A percentile compares a stretch with the other conserved stretches of the same genome.
Conservation (phyloP, 2,329 filamentous ascomycete genomes). For the Purpureocillium lavendulum region DNA sequence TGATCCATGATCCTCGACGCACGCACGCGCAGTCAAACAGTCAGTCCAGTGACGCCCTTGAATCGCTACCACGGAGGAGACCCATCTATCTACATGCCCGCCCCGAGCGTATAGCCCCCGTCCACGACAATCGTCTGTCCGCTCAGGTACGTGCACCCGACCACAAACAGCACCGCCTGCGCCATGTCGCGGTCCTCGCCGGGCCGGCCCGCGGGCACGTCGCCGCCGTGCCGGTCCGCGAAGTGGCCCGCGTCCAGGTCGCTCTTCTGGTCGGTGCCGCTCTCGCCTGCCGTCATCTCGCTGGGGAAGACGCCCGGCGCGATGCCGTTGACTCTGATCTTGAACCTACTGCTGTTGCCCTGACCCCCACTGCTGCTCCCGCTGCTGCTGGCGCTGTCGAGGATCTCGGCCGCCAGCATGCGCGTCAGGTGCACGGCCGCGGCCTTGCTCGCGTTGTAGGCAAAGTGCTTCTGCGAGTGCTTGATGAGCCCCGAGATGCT, state of each 20-base stretch:
- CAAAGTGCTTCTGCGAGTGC: constrained; percentile 54
- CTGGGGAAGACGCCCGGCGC: constrained; percentile 64
- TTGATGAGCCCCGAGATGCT: constrained; percentile 58
- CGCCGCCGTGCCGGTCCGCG: constrained; percentile 16
- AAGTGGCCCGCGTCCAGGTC: constrained; percentile 49
- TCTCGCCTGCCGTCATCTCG: constrained; percentile 57
- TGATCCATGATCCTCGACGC: too few species aligned
- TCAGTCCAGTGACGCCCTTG: too few species aligned
- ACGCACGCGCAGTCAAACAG: too few species aligned
- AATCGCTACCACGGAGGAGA: too few species aligned
- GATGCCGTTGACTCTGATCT: constrained; percentile 62
- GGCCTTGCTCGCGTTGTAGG: constrained; percentile 57
- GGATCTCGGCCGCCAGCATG: constrained; percentile 55
- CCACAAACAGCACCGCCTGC: constrained; percentile 51
- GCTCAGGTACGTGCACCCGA: constrained; percentile 34
- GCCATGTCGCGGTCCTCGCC: constrained; percentile 65
- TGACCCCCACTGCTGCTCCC: too few species aligned
- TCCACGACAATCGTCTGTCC: constrained; percentile 35
- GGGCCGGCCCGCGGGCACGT: constrained; percentile 58
- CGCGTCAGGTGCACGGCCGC: constrained; percentile 56
- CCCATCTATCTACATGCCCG: constrained; percentile 22
- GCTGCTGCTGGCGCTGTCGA: too few species aligned
- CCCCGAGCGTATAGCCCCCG: constrained; percentile 32
- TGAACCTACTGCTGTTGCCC: constrained; percentile 34
- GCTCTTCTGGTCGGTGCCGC: constrained; percentile 46